phyloP scores from a whole-genome alignment of 306 rosid species.

The Fagus crenata region DNA sequence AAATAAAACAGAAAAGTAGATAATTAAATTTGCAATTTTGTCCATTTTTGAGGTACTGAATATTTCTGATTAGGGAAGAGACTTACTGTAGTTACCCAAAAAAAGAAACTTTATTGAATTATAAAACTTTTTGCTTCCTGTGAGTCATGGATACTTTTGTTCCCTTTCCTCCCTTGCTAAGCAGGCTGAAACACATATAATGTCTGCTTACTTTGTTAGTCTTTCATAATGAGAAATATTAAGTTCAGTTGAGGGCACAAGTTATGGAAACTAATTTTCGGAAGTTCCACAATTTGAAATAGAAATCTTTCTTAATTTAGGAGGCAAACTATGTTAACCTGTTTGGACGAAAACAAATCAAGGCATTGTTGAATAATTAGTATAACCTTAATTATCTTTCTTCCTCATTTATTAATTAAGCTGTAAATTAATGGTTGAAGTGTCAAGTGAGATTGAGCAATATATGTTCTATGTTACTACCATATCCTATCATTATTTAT shows the following conservation, averaged over 20 bases:
- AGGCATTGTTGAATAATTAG: conserved; percentile 4
- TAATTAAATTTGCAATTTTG: neutral
- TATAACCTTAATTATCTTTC: neutral
- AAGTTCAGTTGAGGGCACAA: neutral
- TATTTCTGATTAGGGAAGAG: too few species aligned
- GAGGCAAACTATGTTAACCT: conserved; percentile 25
- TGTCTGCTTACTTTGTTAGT: neutral
- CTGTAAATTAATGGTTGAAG: too few species aligned
- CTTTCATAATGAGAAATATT: neutral
- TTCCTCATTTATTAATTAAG: too few species aligned
- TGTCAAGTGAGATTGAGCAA: too few species aligned
- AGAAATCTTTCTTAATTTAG: neutral
- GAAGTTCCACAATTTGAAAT: neutral
- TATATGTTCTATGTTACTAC: too few species aligned
- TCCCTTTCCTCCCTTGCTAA: neutral
- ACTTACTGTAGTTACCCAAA: neutral
- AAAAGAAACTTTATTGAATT: too few species aligned
- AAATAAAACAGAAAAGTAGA: too few species aligned
- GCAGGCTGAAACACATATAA: neutral
- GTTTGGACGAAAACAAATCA: conserved; percentile 29
- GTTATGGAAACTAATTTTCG: neutral
- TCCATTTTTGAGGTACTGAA: neutral
- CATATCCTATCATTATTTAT: too few species aligned
- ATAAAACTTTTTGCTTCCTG: neutral
- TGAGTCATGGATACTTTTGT: neutral